Evolutionary conservation across 768 basidiomycete genomes (phyloP), one percentile per base, ranked within the genome.

Genomic region (Tylopilus intermedius): DNA sequence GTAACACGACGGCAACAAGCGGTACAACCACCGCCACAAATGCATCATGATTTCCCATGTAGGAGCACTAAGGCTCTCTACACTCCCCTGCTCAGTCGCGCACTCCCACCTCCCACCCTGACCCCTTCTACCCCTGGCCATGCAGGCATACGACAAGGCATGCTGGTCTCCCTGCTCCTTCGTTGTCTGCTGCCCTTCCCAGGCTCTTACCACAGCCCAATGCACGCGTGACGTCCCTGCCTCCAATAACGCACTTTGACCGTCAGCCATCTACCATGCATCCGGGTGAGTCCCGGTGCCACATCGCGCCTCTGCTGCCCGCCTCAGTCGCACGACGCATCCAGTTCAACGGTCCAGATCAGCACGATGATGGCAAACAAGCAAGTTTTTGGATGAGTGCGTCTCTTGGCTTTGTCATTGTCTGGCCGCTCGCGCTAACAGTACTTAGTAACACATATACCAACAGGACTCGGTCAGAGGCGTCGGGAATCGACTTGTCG

Each of bases 401-500:
- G 90, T 79, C 4, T 8, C 42, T 11, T 49, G 30, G 49, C 33
- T 26, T 5, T 27, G 9, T 4, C 5, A n/a, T 13, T 37, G 39
- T n/a, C 30, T 38, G 1, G 0, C 45, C 21, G 2, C 18, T 43
- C 15, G 6, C 56, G 22, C 54, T 45, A 39, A 63, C 58, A 51
- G 21, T 14, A 3, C 29, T 43, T 49, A 94, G 94, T 67, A 97
- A 97, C 71, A 95, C 94, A 0, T 99, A 96, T 74, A 96, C 94
- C 46, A 96, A 95, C 76, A 87, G 89, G 68, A 97, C 95, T 0
- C 98, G 94, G 93, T 86, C 94, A 2, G 88, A 94, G 51, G 88
- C 97, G 5, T 91, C 94, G 1, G 86, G 87, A 14, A 90, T 96
- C 60, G 80, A 85, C 4, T 73, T 97, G 57, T 63, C 67, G 13